phyloP scores from a whole-genome alignment of 441 rosid genomes.

The Bruguiera hainesii region DNA sequence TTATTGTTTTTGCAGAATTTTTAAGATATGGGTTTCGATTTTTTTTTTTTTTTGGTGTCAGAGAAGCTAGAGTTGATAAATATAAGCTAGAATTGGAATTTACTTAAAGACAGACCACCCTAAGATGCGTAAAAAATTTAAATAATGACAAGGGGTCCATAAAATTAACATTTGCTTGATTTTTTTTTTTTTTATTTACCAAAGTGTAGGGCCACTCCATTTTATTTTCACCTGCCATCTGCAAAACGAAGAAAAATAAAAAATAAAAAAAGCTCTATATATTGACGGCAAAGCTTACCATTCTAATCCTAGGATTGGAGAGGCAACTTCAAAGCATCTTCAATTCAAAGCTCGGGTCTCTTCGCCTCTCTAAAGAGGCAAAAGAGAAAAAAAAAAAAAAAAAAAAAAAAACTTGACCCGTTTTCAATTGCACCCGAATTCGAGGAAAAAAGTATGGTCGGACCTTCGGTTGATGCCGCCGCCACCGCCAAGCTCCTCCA shows the following conservation, averaged over 20 bases:
- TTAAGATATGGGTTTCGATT: too few relatives aligned
- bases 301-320: slow-evolving; percentile 36
- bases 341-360: not conserved
- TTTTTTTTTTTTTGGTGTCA: too few relatives aligned
- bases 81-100: too few relatives aligned
- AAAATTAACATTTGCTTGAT: too few relatives aligned
- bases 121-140: too few relatives aligned
- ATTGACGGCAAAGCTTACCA: slow-evolving; percentile 16
- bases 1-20: too few relatives aligned
- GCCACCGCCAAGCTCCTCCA: not conserved
- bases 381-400: not conserved
- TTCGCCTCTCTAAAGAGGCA: not conserved
- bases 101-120: too few relatives aligned
- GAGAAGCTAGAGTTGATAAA: too few relatives aligned
- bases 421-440: not conserved
- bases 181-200: not conserved
- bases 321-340: slow-evolving; percentile 22
- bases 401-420: not conserved
- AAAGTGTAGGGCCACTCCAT: not conserved
- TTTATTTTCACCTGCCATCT: not conserved
- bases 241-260: too few relatives aligned
- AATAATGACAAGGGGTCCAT: too few relatives aligned
- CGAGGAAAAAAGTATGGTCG: slow-evolving; percentile 32
- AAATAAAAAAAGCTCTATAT: slow-evolving; percentile 31
- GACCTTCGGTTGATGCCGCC: slow-evolving; percentile 20